Evolutionary conservation across 176 grass and related monocot species (phyloP).

Genomic region (Paspalum vaginatum): DNA sequence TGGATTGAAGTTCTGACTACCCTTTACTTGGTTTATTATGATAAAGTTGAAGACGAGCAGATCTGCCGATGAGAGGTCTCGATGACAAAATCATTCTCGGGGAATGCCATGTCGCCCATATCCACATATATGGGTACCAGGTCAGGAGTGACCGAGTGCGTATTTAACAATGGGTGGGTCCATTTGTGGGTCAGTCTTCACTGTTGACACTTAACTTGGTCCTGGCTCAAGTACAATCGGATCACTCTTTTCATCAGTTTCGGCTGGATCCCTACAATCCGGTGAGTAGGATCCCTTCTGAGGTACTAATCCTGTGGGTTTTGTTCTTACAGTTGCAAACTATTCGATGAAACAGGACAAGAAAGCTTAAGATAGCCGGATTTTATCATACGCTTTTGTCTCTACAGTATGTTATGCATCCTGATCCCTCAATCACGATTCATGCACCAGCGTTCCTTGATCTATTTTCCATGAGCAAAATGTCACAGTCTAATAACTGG

Average conservation of each 20-base stretch:
- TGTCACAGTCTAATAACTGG: conserved; percentile 6
- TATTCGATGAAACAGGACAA: background rate
- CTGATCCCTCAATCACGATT: conserved; percentile 37
- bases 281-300: conserved; percentile 14
- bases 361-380: background rate
- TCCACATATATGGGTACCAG: conserved; percentile 15
- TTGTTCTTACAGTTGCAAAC: conserved; percentile 23
- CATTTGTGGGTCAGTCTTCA: conserved; percentile 22
- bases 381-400: background rate
- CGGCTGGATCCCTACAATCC: conserved; percentile 30
- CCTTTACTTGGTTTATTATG: conserved; percentile 45
- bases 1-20: conserved; percentile 41
- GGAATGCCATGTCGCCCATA: conserved; percentile 35
- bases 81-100: conserved; percentile 49
- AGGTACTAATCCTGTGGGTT: background rate
- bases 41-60: conserved; percentile 39
- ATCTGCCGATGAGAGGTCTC: conserved; percentile 30
- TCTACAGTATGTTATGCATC: conserved; percentile 1
- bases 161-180: conserved; percentile 15
- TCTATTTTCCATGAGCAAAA: conserved; percentile 27
- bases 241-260: conserved; percentile 32
- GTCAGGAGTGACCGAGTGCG: background rate
- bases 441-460: conserved; percentile 8
- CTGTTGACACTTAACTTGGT: conserved; percentile 32
- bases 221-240: conserved; percentile 31